Evolutionary conservation across 352 stramenopile genomes (phyloP).

Genomic region (Phytophthora litchii): DNA sequence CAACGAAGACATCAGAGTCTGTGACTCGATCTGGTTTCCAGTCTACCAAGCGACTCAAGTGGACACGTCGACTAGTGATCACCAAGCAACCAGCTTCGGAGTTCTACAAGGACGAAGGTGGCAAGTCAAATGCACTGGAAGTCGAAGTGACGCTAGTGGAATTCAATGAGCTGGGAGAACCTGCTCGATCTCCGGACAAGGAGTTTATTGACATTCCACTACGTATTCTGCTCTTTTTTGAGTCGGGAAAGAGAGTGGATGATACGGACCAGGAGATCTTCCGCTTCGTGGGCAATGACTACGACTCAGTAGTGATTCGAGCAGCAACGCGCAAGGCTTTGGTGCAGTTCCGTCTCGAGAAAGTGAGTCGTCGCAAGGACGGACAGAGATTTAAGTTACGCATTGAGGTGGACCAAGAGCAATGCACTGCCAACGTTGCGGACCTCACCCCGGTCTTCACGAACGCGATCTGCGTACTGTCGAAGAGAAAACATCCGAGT

Average conservation of each 20-base stretch:
- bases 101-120: slow-evolving; percentile 91
- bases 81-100: slow-evolving; percentile 85
- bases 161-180: slow-evolving; percentile 74
- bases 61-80: slow-evolving; percentile 80
- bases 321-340: slow-evolving; percentile 58
- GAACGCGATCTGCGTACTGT: slow-evolving; percentile 87
- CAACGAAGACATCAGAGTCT: slow-evolving; percentile 13
- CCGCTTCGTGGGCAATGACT: slow-evolving; percentile 85
- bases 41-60: slow-evolving; percentile 53
- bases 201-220: slow-evolving; percentile 86
- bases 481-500: slow-evolving; percentile 81
- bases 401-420: slow-evolving; percentile 85
- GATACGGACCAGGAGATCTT: slow-evolving; percentile 89
- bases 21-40: slow-evolving; percentile 3
- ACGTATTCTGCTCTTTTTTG: slow-evolving; percentile 81
- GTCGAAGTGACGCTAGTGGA: slow-evolving; percentile 84
- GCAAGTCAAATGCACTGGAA: slow-evolving; percentile 81
- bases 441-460: slow-evolving; percentile 84
- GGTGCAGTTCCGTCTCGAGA: slow-evolving; percentile 86
- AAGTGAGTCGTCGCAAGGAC: slow-evolving; percentile 86
- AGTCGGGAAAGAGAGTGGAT: slow-evolving; percentile 86
- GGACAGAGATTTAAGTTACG: slow-evolving; percentile 86
- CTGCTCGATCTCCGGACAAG: slow-evolving; percentile 64
- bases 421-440: slow-evolving; percentile 80
- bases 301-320: slow-evolving; percentile 84